phyloP scores from a whole-genome alignment of 2,329 filamentous ascomycete genomes.

The Cordyceps fumosorosea region DNA sequence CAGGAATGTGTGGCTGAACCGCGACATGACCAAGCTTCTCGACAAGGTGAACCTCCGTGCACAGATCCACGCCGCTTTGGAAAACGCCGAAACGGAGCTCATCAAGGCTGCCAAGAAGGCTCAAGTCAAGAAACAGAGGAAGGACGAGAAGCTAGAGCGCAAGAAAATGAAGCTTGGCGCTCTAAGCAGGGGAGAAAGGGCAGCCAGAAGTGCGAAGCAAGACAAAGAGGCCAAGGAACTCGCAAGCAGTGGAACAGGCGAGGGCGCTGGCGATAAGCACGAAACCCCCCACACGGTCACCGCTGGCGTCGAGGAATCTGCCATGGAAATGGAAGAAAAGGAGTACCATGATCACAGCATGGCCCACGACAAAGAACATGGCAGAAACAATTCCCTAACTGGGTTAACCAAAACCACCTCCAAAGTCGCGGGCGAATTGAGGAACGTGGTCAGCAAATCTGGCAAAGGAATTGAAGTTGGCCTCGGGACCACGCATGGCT shows the following conservation, averaged over 20 bases:
- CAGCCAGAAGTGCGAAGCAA: constrained; percentile 38
- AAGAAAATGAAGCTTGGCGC: constrained; percentile 42
- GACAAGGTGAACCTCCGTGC: constrained; percentile 78
- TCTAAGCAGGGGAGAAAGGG: constrained; percentile 44
- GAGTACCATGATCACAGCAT: constrained; percentile 17
- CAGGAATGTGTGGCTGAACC: constrained; percentile 93
- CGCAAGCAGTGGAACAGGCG: constrained; percentile 43
- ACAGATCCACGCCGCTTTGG: constrained; percentile 63
- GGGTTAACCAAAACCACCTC: not conserved
- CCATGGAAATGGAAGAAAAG: constrained; percentile 15
- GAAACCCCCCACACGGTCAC: constrained; percentile 46
- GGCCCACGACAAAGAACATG: constrained; percentile 21
- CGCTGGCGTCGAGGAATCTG: constrained; percentile 37
- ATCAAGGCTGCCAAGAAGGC: constrained; percentile 74
- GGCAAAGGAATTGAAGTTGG: constrained; percentile 45
- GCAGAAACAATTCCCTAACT: constrained; percentile 14
- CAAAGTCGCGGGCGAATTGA: not conserved
- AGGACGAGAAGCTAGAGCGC: constrained; percentile 59
- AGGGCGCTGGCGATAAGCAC: constrained; percentile 46
- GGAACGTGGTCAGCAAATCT: constrained; percentile 25
- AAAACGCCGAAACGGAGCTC: constrained; percentile 76
- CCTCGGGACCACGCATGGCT: constrained; percentile 51
- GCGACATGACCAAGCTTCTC: constrained; percentile 74
- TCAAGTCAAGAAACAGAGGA: constrained; percentile 61
- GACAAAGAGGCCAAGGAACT: constrained; percentile 44